A percentile compares a stretch with the other conserved stretches of the same genome.
These are phyloP conservation scores for Monilinia fructigena DNA, from an alignment of 2,329 filamentous ascomycete genomes.

Conservation along the genomic window DNA sequence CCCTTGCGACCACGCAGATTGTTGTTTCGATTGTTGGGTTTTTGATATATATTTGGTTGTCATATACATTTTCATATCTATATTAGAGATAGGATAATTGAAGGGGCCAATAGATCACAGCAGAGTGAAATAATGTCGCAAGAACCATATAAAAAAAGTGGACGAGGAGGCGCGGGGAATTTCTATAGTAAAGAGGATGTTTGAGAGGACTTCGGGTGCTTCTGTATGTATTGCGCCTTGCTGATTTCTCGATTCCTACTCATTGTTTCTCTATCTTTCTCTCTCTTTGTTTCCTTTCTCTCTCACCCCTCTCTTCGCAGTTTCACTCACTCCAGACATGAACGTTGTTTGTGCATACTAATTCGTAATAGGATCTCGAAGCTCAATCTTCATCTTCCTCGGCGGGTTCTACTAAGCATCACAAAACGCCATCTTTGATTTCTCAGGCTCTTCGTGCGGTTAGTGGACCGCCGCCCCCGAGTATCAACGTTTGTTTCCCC, in stretches of 20 bases:
- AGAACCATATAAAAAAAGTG: slow-evolving; percentile 46
- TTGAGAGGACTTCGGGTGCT: slow-evolving; percentile 40
- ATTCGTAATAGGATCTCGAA: slow-evolving; percentile 42
- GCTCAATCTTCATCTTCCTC: slow-evolving; percentile 26
- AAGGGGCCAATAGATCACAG: not conserved
- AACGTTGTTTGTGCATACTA: not conserved
- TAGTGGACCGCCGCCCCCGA: slow-evolving; percentile 28
- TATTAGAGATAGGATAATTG: not conserved
- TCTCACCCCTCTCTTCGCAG: too few relatives aligned
- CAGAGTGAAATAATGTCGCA: slow-evolving; percentile 4
- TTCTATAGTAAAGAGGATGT: slow-evolving; percentile 54
- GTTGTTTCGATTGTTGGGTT: too few relatives aligned
- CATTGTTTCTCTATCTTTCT: too few relatives aligned
- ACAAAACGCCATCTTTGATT: not conserved
- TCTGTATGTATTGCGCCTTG: slow-evolving; percentile 5
- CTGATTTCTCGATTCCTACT: too few relatives aligned
- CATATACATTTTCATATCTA: not conserved
- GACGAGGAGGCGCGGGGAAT: slow-evolving; percentile 65
- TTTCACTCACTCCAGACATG: too few relatives aligned
- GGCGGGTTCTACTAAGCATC: slow-evolving; percentile 6
- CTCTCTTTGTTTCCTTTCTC: too few relatives aligned
- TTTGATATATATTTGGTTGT: too few relatives aligned
- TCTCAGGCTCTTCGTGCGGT: not conserved
- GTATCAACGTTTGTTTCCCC: slow-evolving; percentile 39
- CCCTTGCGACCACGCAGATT: too few relatives aligned